These are phyloP conservation scores for Aspergillus wentii DNA, from an alignment of 495 filamentous ascomycete species.

Conservation along the genomic window DNA sequence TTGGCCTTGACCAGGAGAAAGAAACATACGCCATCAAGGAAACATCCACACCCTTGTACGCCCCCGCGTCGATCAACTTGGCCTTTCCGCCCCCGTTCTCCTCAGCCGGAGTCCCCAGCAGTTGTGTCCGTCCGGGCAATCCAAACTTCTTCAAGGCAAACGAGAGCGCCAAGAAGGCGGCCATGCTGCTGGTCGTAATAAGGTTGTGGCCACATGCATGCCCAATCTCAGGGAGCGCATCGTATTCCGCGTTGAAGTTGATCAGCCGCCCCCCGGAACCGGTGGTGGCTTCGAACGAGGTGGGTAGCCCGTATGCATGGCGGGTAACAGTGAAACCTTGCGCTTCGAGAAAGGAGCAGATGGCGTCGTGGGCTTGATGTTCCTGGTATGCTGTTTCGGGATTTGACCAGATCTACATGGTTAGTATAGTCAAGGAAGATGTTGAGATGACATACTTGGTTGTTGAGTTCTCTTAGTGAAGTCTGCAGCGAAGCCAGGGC, in stretches of 20 bases:
- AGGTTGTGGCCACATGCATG: constrained; percentile 71
- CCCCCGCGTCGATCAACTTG: constrained; percentile 56
- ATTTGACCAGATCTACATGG: constrained; percentile 50
- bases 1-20: neutral
- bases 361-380: constrained; percentile 50
- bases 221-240: constrained; percentile 55
- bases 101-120: constrained; percentile 70
- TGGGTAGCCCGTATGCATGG: constrained; percentile 38
- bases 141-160: constrained; percentile 38
- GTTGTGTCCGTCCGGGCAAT: constrained; percentile 51
- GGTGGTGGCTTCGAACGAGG: constrained; percentile 33
- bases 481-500: constrained; percentile 17
- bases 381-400: constrained; percentile 57
- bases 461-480: constrained; percentile 27
- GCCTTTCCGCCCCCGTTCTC: constrained; percentile 69
- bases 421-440: neutral
- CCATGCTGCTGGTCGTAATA: constrained; percentile 58
- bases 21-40: constrained; percentile 54
- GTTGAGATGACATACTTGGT: constrained; percentile 5
- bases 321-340: constrained; percentile 54
- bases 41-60: constrained; percentile 61
- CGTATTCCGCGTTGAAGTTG: constrained; percentile 47
- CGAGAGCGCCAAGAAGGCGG: constrained; percentile 54
- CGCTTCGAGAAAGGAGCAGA: constrained; percentile 49
- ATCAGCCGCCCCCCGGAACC: constrained; percentile 37